Evolutionary conservation across 2,329 filamentous ascomycete genomes (phyloP), one percentile per base, ranked within the genome.

Genomic region (Helotiales sp.): DNA sequence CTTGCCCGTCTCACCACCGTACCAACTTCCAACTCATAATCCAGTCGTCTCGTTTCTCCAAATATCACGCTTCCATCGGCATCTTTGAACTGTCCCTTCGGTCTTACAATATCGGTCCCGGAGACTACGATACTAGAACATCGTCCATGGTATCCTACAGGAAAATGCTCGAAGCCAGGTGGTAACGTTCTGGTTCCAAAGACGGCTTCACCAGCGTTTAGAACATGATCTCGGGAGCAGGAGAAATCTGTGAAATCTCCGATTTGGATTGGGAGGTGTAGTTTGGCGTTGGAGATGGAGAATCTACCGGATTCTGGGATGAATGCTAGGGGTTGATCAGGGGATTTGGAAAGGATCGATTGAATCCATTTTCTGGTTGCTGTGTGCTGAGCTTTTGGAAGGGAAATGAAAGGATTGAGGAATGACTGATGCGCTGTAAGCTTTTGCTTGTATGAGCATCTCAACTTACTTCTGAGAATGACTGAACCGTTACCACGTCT

Each of bases 171-270:
- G 48, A 80, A 81, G 2, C 74, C 71, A 13, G 78, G 74, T 17
- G 78, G 76, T 22, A 78, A 69, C 52, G 72, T 70, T 8, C 69
- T 64, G 25, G 69, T 70, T 27, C 72, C 75, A 15, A 74, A 71
- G 31, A 79, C 71, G 2, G 71, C 76, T 59, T 70, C 73, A 0
- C 74, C 71, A 17, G 77, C 80, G 46, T 84, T 85, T 48, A 76
- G 73, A 27, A 79, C 75, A 59, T 85, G 82, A 44, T 82, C 76
- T 8, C 76, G 71, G 0, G 78, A 81, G 55, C 79, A 82, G 1
- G 78, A 81, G 69, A 83, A 85, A 67, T 86, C 84, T 44, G 71
- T 81, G 65, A 85, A 87, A 33, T 81, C 83, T 4, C 76, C 75
- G 17, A 84, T 78, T 2, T 73, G 68, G 34, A 88, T 70, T 0